Conservation (phyloP, 1,284 basidiomycete species). For the Erythrobasidium hasegawianum region DNA sequence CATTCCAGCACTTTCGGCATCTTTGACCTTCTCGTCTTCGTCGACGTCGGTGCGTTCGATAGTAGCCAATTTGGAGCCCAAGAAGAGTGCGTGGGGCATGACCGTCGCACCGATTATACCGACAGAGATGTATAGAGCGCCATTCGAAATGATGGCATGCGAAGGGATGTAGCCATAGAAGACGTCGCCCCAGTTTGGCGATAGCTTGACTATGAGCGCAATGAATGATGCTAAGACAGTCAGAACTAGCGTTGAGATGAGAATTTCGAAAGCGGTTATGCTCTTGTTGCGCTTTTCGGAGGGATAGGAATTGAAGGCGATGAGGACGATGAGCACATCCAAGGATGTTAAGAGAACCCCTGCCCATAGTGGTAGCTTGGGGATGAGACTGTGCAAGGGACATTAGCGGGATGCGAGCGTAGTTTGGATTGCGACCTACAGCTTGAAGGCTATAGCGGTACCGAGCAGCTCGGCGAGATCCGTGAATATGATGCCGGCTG, state of each 20-base stretch:
- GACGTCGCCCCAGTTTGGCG: slow-evolving; percentile 70
- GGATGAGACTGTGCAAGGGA: slow-evolving; percentile 59
- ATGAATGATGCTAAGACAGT: slow-evolving; percentile 77
- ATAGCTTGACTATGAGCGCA: slow-evolving; percentile 68
- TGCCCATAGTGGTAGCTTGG: slow-evolving; percentile 69
- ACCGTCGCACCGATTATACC: slow-evolving; percentile 72
- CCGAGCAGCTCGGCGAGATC: slow-evolving; percentile 67
- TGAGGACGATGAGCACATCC: slow-evolving; percentile 72
- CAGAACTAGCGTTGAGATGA: slow-evolving; percentile 66
- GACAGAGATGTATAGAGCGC: slow-evolving; percentile 71
- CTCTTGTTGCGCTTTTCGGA: slow-evolving; percentile 43
- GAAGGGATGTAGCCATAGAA: slow-evolving; percentile 80
- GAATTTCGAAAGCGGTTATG: slow-evolving; percentile 59
- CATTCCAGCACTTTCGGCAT: slow-evolving; percentile 3
- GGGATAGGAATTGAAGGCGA: slow-evolving; percentile 50
- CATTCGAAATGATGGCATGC: slow-evolving; percentile 60
- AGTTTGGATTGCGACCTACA: slow-evolving; percentile 51
- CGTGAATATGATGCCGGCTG: slow-evolving; percentile 47
- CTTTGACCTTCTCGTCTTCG: slow-evolving; percentile 34
- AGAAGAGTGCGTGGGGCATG: slow-evolving; percentile 76
- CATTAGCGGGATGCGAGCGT: background rate
- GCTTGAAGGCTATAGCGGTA: slow-evolving; percentile 68
- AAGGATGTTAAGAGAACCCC: slow-evolving; percentile 75
- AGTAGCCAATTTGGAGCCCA: slow-evolving; percentile 79
- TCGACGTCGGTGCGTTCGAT: slow-evolving; percentile 59